Percentiles rank a stretch among this genome's conserved stretches.
phyloP scores from a whole-genome alignment of 495 filamentous ascomycete species.

The Clavariopsis aquatica region DNA sequence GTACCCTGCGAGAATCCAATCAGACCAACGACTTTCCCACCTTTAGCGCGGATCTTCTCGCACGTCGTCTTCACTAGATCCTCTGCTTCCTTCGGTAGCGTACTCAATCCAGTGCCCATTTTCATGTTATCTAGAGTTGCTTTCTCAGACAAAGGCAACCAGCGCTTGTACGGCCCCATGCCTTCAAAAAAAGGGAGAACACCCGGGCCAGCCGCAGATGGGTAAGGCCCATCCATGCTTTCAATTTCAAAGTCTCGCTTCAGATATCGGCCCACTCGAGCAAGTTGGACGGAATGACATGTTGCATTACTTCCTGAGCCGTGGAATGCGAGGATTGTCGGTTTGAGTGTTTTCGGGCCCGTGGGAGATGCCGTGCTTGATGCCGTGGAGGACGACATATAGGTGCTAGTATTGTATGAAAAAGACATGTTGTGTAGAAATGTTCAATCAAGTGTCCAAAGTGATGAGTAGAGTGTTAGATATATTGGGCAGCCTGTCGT shows the following conservation, averaged over 20 bases:
- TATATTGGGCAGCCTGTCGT: too few relatives aligned
- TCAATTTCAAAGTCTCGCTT: conserved; percentile 25
- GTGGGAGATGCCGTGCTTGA: not conserved
- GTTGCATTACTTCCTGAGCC: conserved; percentile 29
- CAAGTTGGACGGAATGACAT: conserved; percentile 31
- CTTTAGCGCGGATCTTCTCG: not conserved
- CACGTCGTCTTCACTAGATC: conserved; percentile 6
- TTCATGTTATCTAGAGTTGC: conserved; percentile 5
- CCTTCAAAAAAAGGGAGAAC: conserved; percentile 34
- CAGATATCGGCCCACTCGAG: conserved; percentile 18
- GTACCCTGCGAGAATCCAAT: conserved; percentile 31
- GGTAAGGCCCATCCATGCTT: conserved; percentile 24
- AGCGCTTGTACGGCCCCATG: conserved; percentile 33
- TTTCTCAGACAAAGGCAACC: conserved; percentile 18
- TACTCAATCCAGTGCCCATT: not conserved
- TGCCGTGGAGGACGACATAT: not conserved
- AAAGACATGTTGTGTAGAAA: too few relatives aligned
- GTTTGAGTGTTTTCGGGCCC: conserved; percentile 9
- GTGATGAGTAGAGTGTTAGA: too few relatives aligned
- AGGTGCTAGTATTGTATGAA: too few relatives aligned
- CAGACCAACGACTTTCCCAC: conserved; percentile 22
- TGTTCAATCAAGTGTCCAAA: too few relatives aligned
- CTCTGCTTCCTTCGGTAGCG: conserved; percentile 19
- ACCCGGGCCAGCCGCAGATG: conserved; percentile 29
- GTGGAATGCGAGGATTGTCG: conserved; percentile 32